Conservation (phyloP, 1,284 basidiomycete species). For the Austroboletus novae-zelandiae region DNA sequence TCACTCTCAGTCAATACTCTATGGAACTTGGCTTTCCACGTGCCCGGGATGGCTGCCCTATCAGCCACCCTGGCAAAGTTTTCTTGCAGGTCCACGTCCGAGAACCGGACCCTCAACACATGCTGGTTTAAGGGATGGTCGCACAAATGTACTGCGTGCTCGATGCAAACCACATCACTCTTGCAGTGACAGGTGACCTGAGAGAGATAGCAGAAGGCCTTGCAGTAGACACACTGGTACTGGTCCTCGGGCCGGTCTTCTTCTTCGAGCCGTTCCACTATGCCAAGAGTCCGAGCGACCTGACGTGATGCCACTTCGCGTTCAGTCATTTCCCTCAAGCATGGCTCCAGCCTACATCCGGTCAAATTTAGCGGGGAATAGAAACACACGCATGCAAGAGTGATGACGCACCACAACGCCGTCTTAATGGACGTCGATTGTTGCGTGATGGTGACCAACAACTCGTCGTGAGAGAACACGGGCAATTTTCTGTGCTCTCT, state of each 20-base stretch:
- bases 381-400: slow-evolving; percentile 5
- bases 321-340: slow-evolving; percentile 85
- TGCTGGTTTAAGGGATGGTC: slow-evolving; percentile 60
- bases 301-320: slow-evolving; percentile 76
- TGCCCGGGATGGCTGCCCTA: slow-evolving; percentile 70
- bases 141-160: slow-evolving; percentile 81
- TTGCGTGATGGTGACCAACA: slow-evolving; percentile 92
- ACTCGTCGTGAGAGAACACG: slow-evolving; percentile 98
- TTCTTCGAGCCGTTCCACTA: slow-evolving; percentile 73
- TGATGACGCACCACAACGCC: slow-evolving; percentile 75
- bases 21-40: slow-evolving; percentile 73
- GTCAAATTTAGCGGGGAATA: slow-evolving; percentile 19
- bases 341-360: slow-evolving; percentile 70
- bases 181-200: slow-evolving; percentile 85
- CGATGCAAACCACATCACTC: slow-evolving; percentile 78
- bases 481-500: slow-evolving; percentile 88
- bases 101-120: slow-evolving; percentile 76
- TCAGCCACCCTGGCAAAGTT: slow-evolving; percentile 65
- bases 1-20: slow-evolving; percentile 66
- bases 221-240: slow-evolving; percentile 94
- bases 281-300: slow-evolving; percentile 52
- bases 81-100: slow-evolving; percentile 76
- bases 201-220: slow-evolving; percentile 93
- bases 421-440: slow-evolving; percentile 93
- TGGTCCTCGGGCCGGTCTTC: slow-evolving; percentile 88